Base-by-base conservation (phyloP, 108 stramenopile species). In the Pseudonitzschia delicatissima region DNA sequence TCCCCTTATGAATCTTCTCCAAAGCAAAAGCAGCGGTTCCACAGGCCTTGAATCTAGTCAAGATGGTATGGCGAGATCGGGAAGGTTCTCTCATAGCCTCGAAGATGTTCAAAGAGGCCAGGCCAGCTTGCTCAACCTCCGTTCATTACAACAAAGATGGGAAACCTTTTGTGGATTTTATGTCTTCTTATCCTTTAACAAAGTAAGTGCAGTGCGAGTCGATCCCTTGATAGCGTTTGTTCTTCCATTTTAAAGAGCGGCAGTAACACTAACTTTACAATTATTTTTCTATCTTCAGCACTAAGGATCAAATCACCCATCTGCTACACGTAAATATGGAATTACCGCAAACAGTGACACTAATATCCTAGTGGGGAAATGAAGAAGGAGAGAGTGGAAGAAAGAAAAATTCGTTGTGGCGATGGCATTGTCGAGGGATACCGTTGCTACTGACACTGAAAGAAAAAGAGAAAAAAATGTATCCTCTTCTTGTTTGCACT, bases 121-220 rank as follows among this genome's bases (percentile, higher is more conserved):
- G 72, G 45, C 53, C 63, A 45, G 77, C 83, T 26, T 84, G 80
- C 51, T 80, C 77, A 7, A 82, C 83, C 26, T 87, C 81, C 55
- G 58, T 85, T 32, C 81, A 88, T 53, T 87, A 88, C 62, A 75
- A 79, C 61, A 82, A 81, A 51, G 62, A 81, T 29, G 90, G 90
- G 15, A 66, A 64, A 50, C 78, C 81, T 33, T 87, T 88, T 68
- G 73, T 88, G 42, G 80, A 80, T 60, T 91, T 85, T 61, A 79
- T 88, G 55, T 85, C 79, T 37, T 87, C 87, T n/a, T 91, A 88
- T 69, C 90, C 90, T 11, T 64, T 91, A 50, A 87, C 87, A 35
- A 91, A 88, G 82, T 83, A 75, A 83, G 82, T 83, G 27, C 47
- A 47, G 8, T 35, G n/a, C 3, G 33, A 65, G 9, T 29, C 32